Conservation (phyloP, 2,329 filamentous ascomycete species). For the Simplicillium aogashimaense region DNA sequence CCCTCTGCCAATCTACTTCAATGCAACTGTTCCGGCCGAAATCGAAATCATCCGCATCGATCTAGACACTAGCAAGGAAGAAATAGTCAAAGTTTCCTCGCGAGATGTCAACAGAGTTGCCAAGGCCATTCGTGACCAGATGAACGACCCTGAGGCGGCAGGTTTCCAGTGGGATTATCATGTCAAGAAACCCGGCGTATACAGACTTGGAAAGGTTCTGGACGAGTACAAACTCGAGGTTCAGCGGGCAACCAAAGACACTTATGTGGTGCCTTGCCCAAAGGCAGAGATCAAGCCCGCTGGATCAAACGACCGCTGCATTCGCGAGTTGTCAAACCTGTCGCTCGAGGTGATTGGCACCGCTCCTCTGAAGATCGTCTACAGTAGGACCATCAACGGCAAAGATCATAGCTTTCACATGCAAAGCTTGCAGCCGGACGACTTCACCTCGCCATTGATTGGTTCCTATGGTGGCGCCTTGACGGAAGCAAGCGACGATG, state of each 20-base stretch:
- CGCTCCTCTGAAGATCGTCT: constrained; percentile 84
- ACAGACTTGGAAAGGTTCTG: constrained; percentile 73
- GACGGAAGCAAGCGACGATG: constrained; percentile 53
- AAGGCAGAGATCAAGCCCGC: constrained; percentile 61
- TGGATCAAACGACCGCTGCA: constrained; percentile 59
- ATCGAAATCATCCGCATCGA: constrained; percentile 87
- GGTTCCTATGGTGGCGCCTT: constrained; percentile 50
- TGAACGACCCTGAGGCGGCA: constrained; percentile 48
- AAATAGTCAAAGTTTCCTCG: constrained; percentile 65
- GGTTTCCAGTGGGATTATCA: constrained; percentile 62
- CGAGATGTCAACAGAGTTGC: constrained; percentile 68
- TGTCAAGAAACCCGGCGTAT: constrained; percentile 80
- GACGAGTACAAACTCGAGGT: constrained; percentile 94
- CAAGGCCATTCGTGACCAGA: constrained; percentile 56
- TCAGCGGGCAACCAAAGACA: constrained; percentile 63
- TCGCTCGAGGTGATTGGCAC: constrained; percentile 78
- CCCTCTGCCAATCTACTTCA: constrained; percentile 78
- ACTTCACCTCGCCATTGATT: constrained; percentile 68
- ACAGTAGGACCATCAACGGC: constrained; percentile 78
- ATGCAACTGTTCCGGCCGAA: constrained; percentile 79
- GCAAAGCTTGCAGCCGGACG: constrained; percentile 87
- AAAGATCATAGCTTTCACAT: constrained; percentile 79
- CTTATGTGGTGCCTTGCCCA: constrained; percentile 79
- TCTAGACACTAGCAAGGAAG: constrained; percentile 68
- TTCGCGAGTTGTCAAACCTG: constrained; percentile 79